phyloP scores from a whole-genome alignment of 768 basidiomycete genomes.

The Gautieria morchelliformis region DNA sequence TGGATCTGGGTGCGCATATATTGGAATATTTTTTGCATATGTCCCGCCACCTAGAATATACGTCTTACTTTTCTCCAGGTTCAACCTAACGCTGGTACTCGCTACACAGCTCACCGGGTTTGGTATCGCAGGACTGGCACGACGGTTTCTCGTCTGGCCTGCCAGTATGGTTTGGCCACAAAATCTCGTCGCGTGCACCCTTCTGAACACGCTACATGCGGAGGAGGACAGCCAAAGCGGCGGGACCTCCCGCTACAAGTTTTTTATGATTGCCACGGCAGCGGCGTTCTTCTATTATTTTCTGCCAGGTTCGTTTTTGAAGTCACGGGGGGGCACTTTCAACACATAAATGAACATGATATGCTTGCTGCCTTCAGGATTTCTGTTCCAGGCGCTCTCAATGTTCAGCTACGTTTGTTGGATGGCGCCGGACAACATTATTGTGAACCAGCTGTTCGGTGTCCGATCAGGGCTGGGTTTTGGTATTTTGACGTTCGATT shows the following conservation, averaged over 20 bases:
- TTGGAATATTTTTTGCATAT: neutral
- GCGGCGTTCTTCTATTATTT: conserved; percentile 32
- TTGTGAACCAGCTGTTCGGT: conserved; percentile 41
- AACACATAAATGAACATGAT: conserved; percentile 8
- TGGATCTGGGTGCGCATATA: conserved; percentile 19
- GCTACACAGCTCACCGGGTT: conserved; percentile 36
- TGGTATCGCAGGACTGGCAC: conserved; percentile 31
- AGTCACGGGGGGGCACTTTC: conserved; percentile 6
- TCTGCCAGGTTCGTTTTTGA: conserved; percentile 22
- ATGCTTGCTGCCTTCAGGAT: conserved; percentile 17
- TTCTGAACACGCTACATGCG: conserved; percentile 40
- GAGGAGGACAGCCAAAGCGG: conserved; percentile 29
- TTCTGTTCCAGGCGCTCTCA: conserved; percentile 34
- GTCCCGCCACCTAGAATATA: neutral
- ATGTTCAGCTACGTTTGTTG: conserved; percentile 41
- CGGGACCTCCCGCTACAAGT: conserved; percentile 28
- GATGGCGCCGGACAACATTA: conserved; percentile 30
- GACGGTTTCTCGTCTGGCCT: conserved; percentile 38
- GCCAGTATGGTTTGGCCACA: conserved; percentile 40
- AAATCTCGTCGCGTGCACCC: conserved; percentile 34
- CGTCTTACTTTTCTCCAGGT: conserved; percentile 13
- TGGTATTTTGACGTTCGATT: conserved; percentile 40
- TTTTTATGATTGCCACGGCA: conserved; percentile 25
- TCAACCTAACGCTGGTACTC: conserved; percentile 30
- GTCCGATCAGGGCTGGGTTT: conserved; percentile 34